Evolutionary conservation across 2,329 filamentous ascomycete genomes (phyloP).

Genomic region (Colletotrichum tanaceti): DNA sequence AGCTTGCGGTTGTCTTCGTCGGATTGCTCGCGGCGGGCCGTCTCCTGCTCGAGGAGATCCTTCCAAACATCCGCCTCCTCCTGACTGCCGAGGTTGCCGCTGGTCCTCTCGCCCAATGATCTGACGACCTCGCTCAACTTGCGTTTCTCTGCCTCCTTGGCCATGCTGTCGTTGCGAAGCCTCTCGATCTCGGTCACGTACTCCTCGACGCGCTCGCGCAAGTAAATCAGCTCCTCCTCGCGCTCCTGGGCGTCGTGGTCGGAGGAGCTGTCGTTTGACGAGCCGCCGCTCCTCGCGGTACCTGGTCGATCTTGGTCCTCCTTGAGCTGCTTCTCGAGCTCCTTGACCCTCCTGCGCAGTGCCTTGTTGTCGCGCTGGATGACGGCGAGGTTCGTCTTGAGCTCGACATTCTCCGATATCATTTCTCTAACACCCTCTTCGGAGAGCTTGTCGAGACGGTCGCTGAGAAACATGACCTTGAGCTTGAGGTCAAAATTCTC

Average conservation of each 20-base stretch:
- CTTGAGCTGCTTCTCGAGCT: constrained; percentile 83
- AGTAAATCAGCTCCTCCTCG: constrained; percentile 86
- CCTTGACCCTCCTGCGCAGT: constrained; percentile 82
- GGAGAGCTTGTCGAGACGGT: constrained; percentile 90
- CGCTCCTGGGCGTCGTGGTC: constrained; percentile 74
- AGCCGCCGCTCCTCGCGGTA: constrained; percentile 67
- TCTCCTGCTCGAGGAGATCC: constrained; percentile 92
- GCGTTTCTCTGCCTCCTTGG: constrained; percentile 85
- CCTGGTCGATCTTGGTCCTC: constrained; percentile 72
- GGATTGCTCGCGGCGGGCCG: constrained; percentile 85
- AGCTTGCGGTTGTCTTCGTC: constrained; percentile 89
- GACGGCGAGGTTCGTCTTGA: constrained; percentile 89
- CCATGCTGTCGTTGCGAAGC: constrained; percentile 80
- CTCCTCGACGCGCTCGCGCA: constrained; percentile 87
- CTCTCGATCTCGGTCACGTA: constrained; percentile 87
- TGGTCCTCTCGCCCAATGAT: constrained; percentile 61
- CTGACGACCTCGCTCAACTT: constrained; percentile 84
- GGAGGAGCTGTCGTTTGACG: constrained; percentile 67
- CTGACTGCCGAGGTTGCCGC: constrained; percentile 63
- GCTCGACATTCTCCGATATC: constrained; percentile 96
- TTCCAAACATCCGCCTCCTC: constrained; percentile 90
- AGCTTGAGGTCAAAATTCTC: constrained; percentile 98
- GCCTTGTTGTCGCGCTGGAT: constrained; percentile 91
- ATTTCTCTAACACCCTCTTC: constrained; percentile 98
- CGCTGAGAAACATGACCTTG: constrained; percentile 96